A percentile compares a stretch with the other conserved stretches of the same genome.
These are phyloP conservation scores for Tylopilus subfusipes DNA, from an alignment of 768 basidiomycete genomes.

Conservation along the genomic window DNA sequence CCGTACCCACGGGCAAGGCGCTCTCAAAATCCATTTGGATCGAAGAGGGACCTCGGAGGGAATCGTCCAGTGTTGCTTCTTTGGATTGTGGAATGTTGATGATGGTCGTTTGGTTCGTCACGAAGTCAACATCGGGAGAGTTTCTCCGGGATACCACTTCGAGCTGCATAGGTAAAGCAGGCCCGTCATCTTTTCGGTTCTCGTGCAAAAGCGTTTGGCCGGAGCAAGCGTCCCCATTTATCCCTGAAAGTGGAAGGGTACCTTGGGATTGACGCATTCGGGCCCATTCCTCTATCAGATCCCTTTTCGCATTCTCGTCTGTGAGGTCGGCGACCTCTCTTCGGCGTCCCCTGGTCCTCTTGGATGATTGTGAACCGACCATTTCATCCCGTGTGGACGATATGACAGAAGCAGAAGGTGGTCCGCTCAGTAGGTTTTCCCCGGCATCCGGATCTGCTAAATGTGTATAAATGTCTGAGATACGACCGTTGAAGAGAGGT, in stretches of 20 bases:
- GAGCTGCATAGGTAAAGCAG: neutral
- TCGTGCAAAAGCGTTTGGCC: neutral
- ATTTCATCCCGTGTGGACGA: neutral
- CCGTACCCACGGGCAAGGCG: neutral
- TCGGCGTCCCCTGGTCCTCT: slow-evolving; percentile 15
- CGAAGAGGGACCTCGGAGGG: neutral
- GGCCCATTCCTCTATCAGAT: slow-evolving; percentile 31
- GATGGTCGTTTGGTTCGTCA: neutral
- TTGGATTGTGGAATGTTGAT: slow-evolving; percentile 1
- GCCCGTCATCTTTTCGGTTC: neutral
- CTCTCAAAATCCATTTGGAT: neutral
- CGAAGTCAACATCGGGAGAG: neutral
- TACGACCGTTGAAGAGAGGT: slow-evolving; percentile 11
- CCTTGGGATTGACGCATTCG: slow-evolving; percentile 30
- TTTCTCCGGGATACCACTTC: neutral
- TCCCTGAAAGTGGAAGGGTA: slow-evolving; percentile 12
- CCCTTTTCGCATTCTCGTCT: slow-evolving; percentile 21
- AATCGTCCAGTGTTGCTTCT: neutral
- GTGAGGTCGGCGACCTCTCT: slow-evolving; percentile 13
- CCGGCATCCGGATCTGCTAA: slow-evolving; percentile 22
- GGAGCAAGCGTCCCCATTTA: neutral
- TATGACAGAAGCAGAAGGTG: neutral
- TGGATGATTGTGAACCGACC: slow-evolving; percentile 1
- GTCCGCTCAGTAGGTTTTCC: slow-evolving; percentile 7
- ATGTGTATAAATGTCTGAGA: slow-evolving; percentile 28